These are phyloP conservation scores for Penicillium sp. DNA, from an alignment of 2,329 filamentous ascomycete species.

Conservation along the genomic window DNA sequence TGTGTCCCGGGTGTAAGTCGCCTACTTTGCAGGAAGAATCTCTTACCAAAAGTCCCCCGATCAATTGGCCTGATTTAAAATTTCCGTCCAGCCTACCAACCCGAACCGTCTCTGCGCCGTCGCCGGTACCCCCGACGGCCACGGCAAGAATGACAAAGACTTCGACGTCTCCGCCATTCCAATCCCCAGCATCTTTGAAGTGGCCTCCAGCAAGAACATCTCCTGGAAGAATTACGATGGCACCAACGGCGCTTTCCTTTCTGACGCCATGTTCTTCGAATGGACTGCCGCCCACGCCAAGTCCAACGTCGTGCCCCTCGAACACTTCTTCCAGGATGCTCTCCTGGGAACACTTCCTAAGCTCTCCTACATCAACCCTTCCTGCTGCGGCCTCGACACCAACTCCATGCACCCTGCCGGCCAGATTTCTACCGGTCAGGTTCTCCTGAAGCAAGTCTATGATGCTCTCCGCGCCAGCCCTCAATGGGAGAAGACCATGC, in stretches of 20 bases:
- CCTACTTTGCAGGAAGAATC: background rate
- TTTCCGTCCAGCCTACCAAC: slow-evolving; percentile 32
- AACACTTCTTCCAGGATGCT: slow-evolving; percentile 31
- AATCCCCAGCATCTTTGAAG: slow-evolving; percentile 36
- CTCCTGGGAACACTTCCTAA: slow-evolving; percentile 26
- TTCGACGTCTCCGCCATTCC: slow-evolving; percentile 25
- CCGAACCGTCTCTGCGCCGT: slow-evolving; percentile 35
- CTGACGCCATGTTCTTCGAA: slow-evolving; percentile 27
- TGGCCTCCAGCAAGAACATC: slow-evolving; percentile 22
- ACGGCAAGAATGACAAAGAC: slow-evolving; percentile 23
- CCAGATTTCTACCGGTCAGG: slow-evolving; percentile 32
- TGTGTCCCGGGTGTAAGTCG: slow-evolving; percentile 35
- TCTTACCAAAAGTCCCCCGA: too few species aligned
- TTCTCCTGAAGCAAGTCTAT: slow-evolving; percentile 34
- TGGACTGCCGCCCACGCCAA: slow-evolving; percentile 24
- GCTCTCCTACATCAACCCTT: slow-evolving; percentile 32
- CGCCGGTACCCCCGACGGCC: slow-evolving; percentile 24
- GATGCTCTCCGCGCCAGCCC: slow-evolving; percentile 31
- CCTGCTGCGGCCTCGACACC: slow-evolving; percentile 31
- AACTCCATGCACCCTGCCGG: slow-evolving; percentile 26
- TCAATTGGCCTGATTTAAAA: too few species aligned
- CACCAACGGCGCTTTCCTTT: slow-evolving; percentile 25
- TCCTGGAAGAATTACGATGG: slow-evolving; percentile 30
- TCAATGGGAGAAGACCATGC: slow-evolving; percentile 33
- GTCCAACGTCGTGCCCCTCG: slow-evolving; percentile 22